Evolutionary conservation across 495 filamentous ascomycete genomes (phyloP), one percentile per base, ranked within the genome.

Genomic region (Podospora comata): DNA sequence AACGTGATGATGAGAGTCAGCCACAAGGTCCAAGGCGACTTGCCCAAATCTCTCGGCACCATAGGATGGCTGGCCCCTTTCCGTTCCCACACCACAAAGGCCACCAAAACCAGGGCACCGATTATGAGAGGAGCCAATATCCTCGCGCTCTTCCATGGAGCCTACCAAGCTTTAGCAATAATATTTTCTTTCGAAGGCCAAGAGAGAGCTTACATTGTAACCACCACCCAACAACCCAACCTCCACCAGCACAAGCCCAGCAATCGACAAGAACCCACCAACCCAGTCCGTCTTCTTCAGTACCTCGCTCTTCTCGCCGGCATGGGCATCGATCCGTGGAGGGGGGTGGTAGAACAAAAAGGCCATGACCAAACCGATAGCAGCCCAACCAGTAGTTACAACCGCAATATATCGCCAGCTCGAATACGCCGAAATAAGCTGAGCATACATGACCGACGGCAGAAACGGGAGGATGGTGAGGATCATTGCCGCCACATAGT

Each of bases 1-100:
- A 89, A 90, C 13, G 89, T 91, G 74, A 92, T 91, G 64, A 92
- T 72, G 3, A 92, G 79, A 0, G 88, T 91, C 5, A 92, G 76
- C 20, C 80, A 76, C 4, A 92, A 78, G 5, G 85, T 89, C 3
- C 88, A 84, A 63, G 89, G 87, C 20, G 86, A 86, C 69, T 88
- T 84, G 74, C 87, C 86, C 58, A 92, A 75, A 9, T 86, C 81
- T 4, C 81, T 78, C 0, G 90, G 90, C 66, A 91, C 86, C 81
- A 91, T 92, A 7, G 89, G 89, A 59, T 85, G 84, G 62, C 85
- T 82, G 6, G 90, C 82, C 23, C 83, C 84, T 55, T 87, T 86
- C 16, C 80, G 80, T 75, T 94, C 90, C 83, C 86, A 93, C 0
- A 86, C 65, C 0, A 82, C 86, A 64, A 93, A 87, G 15, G 77